These are phyloP conservation scores for Solanum stenotomum DNA, from an alignment of 257 asterid species.

Conservation along the genomic window DNA sequence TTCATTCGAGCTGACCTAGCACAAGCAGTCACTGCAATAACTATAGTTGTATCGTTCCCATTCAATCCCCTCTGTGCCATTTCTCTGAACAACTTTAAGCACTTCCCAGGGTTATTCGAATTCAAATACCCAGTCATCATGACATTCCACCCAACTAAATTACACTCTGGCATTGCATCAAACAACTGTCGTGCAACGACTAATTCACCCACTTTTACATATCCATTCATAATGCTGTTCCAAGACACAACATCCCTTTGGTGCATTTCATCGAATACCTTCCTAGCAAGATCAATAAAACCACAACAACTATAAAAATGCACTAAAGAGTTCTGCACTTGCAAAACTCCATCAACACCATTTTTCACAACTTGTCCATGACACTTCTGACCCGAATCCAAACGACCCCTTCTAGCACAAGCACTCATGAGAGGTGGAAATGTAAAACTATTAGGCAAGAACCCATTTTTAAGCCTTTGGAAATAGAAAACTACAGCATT, in stretches of 20 bases:
- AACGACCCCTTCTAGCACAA: conserved; percentile 38
- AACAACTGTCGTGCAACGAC: conserved; percentile 48
- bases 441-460: conserved; percentile 52
- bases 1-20: conserved; percentile 62
- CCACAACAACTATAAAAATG: conserved; percentile 52
- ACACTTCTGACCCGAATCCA: conserved; percentile 49
- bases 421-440: conserved; percentile 59
- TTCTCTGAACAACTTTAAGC: conserved; percentile 52
- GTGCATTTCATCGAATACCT: conserved; percentile 40
- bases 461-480: conserved; percentile 41
- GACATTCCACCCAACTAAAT: conserved; percentile 21
- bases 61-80: conserved; percentile 27
- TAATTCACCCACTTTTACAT: conserved; percentile 42
- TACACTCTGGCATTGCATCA: conserved; percentile 53
- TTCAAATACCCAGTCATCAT: conserved; percentile 61
- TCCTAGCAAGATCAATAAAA: conserved; percentile 20
- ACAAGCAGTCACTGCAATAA: conserved; percentile 54
- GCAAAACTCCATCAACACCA: conserved; percentile 53
- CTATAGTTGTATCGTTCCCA: conserved; percentile 41
- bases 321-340: conserved; percentile 53
- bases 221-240: conserved; percentile 46
- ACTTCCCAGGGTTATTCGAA: conserved; percentile 45
- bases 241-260: conserved; percentile 51
- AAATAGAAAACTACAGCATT: conserved; percentile 44
- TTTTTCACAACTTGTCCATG: conserved; percentile 55